Percentiles rank a stretch among this genome's conserved stretches.
Conservation (phyloP, 2,329 filamentous ascomycete species). For the Alternaria sp. region DNA sequence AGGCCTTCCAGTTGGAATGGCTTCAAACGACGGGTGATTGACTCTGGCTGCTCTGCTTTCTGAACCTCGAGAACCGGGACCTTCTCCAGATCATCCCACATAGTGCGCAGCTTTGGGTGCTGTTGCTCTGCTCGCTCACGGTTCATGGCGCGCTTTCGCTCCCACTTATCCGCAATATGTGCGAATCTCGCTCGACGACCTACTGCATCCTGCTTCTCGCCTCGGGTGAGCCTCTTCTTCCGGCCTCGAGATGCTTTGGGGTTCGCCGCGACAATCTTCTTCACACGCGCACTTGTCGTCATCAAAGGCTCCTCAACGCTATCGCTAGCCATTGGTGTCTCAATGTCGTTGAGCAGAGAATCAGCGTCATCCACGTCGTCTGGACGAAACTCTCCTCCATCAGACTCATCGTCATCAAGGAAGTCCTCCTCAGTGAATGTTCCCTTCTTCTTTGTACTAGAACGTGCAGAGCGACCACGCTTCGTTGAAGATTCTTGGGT, state of each 20-base stretch:
- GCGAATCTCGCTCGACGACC: conserved; percentile 38
- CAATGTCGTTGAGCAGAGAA: conserved; percentile 28
- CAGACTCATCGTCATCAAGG: conserved; percentile 33
- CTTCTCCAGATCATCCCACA: conserved; percentile 82
- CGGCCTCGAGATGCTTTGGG: conserved; percentile 23
- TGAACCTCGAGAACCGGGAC: conserved; percentile 71
- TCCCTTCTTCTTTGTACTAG: conserved; percentile 30
- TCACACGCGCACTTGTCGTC: conserved; percentile 28
- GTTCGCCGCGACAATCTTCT: conserved; percentile 22
- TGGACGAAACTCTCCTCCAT: conserved; percentile 42
- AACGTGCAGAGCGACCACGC: conserved; percentile 33
- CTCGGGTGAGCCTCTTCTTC: conserved; percentile 41
- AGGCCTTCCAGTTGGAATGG: conserved; percentile 93
- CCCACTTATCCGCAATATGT: conserved; percentile 52
- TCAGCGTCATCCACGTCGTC: conserved; percentile 39
- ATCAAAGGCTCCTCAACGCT: conserved; percentile 42
- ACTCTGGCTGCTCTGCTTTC: conserved; percentile 73
- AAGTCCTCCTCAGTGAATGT: conserved; percentile 29
- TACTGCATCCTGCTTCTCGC: conserved; percentile 33
- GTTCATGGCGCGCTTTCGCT: conserved; percentile 59
- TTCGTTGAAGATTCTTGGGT: conserved; percentile 21
- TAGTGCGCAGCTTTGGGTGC: conserved; percentile 80
- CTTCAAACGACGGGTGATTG: conserved; percentile 85
- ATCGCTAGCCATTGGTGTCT: conserved; percentile 33
- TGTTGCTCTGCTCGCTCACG: conserved; percentile 74